Percentiles rank a stretch among this genome's conserved stretches.
These are phyloP conservation scores for Datura wrightii DNA, from an alignment of 257 asterid genomes.

Conservation along the genomic window DNA sequence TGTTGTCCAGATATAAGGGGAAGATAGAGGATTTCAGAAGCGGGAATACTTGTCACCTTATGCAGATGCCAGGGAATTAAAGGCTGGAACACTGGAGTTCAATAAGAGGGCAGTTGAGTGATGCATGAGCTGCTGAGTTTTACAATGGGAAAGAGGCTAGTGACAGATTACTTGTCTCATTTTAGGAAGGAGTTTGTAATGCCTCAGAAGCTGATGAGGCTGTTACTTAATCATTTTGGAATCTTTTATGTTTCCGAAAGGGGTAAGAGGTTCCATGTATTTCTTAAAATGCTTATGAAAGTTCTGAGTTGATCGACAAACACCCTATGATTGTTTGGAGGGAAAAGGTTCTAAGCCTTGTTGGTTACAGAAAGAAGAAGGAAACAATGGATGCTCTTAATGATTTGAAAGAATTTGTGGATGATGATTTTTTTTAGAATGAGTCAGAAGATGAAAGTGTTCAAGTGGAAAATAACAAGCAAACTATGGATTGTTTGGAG, in stretches of 20 bases:
- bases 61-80: slow-evolving; percentile 69
- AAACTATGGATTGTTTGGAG: slow-evolving; percentile 41
- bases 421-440: slow-evolving; percentile 43
- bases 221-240: slow-evolving; percentile 83
- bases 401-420: slow-evolving; percentile 53
- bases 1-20: slow-evolving; percentile 55
- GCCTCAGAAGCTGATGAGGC: slow-evolving; percentile 97
- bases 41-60: slow-evolving; percentile 87
- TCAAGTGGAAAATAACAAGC: slow-evolving; percentile 39
- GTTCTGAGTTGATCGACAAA: slow-evolving; percentile 70
- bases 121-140: slow-evolving; percentile 92
- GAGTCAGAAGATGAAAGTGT: slow-evolving; percentile 57
- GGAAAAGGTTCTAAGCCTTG: slow-evolving; percentile 61
- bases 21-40: slow-evolving; percentile 76
- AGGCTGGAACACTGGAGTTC: slow-evolving; percentile 75
- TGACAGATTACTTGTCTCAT: slow-evolving; percentile 82
- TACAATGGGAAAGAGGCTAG: slow-evolving; percentile 74
- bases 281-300: slow-evolving; percentile 78
- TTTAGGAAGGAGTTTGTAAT: slow-evolving; percentile 82
- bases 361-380: slow-evolving; percentile 71
- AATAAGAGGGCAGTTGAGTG: slow-evolving; percentile 87
- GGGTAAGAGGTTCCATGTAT: slow-evolving; percentile 87
- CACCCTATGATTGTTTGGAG: slow-evolving; percentile 82
- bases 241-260: slow-evolving; percentile 96
- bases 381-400: slow-evolving; percentile 45